Evolutionary conservation across 2,329 filamentous ascomycete genomes (phyloP).

Genomic region (Penicillium digitatum): DNA sequence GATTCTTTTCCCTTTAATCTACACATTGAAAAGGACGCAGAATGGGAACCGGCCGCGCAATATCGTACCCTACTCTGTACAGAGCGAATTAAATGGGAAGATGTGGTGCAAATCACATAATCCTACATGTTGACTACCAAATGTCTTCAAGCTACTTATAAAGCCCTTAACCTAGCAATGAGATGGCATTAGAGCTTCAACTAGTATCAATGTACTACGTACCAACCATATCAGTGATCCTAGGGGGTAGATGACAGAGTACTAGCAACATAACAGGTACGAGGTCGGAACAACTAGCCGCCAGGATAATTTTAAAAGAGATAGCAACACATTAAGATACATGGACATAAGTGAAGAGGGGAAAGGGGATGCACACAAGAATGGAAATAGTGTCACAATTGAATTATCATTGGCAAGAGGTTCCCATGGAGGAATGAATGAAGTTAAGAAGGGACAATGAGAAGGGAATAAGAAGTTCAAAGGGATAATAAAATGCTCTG

Average conservation of each 20-base stretch:
- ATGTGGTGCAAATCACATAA: not conserved
- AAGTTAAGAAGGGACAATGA: constrained; percentile 12
- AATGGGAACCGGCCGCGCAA: too few relatives aligned
- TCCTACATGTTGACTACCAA: not conserved
- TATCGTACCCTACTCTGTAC: too few relatives aligned
- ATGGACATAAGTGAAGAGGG: not conserved
- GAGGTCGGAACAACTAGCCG: not conserved
- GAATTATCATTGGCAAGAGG: constrained; percentile 18
- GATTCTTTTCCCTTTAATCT: too few relatives aligned
- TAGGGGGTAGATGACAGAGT: constrained; percentile 1
- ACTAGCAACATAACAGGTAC: not conserved
- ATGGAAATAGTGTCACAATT: constrained; percentile 16
- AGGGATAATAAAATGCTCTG: constrained; percentile 16
- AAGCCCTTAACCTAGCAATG: too few relatives aligned
- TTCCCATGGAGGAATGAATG: constrained; percentile 17
- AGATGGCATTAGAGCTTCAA: not conserved
- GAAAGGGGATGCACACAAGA: constrained; percentile 1
- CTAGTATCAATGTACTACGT: not conserved
- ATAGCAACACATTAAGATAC: constrained; percentile 2
- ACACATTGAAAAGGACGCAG: too few relatives aligned
- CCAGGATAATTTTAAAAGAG: not conserved
- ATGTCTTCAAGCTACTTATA: not conserved
- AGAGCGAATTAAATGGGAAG: too few relatives aligned
- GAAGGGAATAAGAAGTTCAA: not conserved
- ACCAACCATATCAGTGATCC: not conserved